These are phyloP conservation scores for Starmerella tilneyi DNA, from an alignment of 805 yeast species.

Conservation along the genomic window DNA sequence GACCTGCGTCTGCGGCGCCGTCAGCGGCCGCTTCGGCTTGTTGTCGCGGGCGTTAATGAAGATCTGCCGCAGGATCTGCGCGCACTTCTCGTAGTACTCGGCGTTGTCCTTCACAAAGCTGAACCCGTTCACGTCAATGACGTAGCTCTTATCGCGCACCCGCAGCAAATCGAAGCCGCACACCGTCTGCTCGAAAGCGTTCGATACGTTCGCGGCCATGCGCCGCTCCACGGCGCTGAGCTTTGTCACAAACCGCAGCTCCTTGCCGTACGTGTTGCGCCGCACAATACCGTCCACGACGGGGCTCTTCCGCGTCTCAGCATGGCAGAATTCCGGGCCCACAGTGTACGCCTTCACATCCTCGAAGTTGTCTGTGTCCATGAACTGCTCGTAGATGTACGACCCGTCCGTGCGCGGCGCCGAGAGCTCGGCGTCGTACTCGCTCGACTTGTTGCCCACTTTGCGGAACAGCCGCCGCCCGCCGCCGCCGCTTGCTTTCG, in stretches of 20 bases:
- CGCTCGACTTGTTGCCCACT: slow-evolving; percentile 94
- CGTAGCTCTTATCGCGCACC: slow-evolving; percentile 78
- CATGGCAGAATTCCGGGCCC: slow-evolving; percentile 84
- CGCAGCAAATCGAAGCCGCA: slow-evolving; percentile 94
- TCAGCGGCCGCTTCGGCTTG: slow-evolving; percentile 24
- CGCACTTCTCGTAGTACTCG: slow-evolving; percentile 73
- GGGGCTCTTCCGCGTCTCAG: slow-evolving; percentile 96
- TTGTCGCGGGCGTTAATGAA: slow-evolving; percentile 51
- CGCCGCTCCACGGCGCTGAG: slow-evolving; percentile 60
- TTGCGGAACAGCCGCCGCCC: slow-evolving; percentile 89
- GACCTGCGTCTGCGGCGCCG: slow-evolving; percentile 13
- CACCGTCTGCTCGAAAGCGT: slow-evolving; percentile 77
- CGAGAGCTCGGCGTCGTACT: slow-evolving; percentile 72
- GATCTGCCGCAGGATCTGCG: slow-evolving; percentile 62
- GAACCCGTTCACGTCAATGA: slow-evolving; percentile 96
- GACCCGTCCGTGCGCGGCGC: slow-evolving; percentile 83
- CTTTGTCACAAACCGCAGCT: slow-evolving; percentile 79
- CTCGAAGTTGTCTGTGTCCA: slow-evolving; percentile 97
- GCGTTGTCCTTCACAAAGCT: slow-evolving; percentile 91
- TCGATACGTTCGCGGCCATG: slow-evolving; percentile 71
- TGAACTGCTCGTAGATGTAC: slow-evolving; percentile 81
- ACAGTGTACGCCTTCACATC: slow-evolving; percentile 98
- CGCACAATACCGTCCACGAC: slow-evolving; percentile 99
- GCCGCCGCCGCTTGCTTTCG: slow-evolving; percentile 87
- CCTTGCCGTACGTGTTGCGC: slow-evolving; percentile 95